A percentile compares a stretch with the other conserved stretches of the same genome.
Evolutionary conservation across 2,329 filamentous ascomycete species (phyloP).

Genomic region (Calonectria fujianensis): DNA sequence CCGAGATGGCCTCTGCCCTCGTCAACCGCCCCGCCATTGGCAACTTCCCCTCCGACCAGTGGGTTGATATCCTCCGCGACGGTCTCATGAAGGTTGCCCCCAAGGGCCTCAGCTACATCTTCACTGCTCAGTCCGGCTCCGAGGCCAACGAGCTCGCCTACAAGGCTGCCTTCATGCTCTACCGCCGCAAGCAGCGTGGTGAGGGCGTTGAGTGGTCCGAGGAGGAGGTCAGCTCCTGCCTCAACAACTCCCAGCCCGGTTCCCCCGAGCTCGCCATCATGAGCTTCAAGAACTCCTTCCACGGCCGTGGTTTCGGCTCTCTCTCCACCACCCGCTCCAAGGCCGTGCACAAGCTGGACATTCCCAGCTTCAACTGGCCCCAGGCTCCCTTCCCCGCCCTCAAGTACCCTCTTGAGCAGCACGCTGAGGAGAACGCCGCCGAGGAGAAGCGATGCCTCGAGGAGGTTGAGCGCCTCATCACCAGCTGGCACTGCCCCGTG

Average conservation of each 20-base stretch:
- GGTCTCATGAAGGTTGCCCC: slow-evolving; percentile 84
- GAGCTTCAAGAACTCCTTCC: slow-evolving; percentile 86
- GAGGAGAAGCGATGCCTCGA: slow-evolving; percentile 84
- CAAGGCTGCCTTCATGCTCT: slow-evolving; percentile 91
- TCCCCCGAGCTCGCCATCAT: slow-evolving; percentile 85
- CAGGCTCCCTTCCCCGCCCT: slow-evolving; percentile 86
- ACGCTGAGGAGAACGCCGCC: slow-evolving; percentile 80
- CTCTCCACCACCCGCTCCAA: slow-evolving; percentile 88
- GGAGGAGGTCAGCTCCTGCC: slow-evolving; percentile 80
- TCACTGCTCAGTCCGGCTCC: slow-evolving; percentile 86
- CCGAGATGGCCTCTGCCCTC: slow-evolving; percentile 82
- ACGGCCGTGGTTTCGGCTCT: slow-evolving; percentile 86
- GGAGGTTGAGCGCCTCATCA: slow-evolving; percentile 83
- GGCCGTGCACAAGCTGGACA: slow-evolving; percentile 90
- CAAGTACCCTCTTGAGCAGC: slow-evolving; percentile 84
- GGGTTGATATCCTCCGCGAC: slow-evolving; percentile 81
- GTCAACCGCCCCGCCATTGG: slow-evolving; percentile 88
- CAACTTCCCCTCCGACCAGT: slow-evolving; percentile 87
- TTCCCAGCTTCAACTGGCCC: slow-evolving; percentile 92
- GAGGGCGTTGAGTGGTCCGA: slow-evolving; percentile 81
- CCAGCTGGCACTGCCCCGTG: slow-evolving; percentile 79
- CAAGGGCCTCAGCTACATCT: slow-evolving; percentile 85
- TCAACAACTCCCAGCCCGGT: slow-evolving; percentile 84
- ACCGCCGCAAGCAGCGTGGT: slow-evolving; percentile 82
- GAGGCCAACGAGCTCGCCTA: slow-evolving; percentile 91